phyloP scores from a whole-genome alignment of 805 yeast species.

The Candida broadrunensis region DNA sequence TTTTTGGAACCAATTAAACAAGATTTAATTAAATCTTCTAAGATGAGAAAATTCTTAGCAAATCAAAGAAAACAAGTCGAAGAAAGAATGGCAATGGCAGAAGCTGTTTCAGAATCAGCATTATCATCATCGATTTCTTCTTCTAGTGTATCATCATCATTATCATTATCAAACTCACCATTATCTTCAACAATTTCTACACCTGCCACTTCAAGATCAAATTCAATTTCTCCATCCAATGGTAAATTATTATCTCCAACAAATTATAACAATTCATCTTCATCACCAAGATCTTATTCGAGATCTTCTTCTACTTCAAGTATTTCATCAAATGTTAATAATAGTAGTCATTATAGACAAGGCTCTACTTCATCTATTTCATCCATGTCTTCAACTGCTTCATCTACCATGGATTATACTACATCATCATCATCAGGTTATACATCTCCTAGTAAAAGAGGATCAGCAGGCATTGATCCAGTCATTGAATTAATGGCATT shows the following conservation, averaged over 20 bases:
- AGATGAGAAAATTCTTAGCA: constrained; percentile 29
- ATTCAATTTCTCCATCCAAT: neutral
- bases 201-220: constrained; percentile 2
- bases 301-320: constrained; percentile 15
- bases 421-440: neutral
- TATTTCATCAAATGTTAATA: constrained; percentile 4
- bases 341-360: constrained; percentile 12
- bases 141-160: constrained; percentile 10
- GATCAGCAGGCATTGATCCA: constrained; percentile 23
- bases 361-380: constrained; percentile 15
- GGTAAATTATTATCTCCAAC: neutral
- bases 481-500: constrained; percentile 32
- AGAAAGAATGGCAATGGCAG: neutral
- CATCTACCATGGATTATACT: neutral
- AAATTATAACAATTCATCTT: neutral
- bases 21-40: constrained; percentile 29
- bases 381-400: constrained; percentile 10
- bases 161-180: constrained; percentile 12
- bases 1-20: constrained; percentile 53
- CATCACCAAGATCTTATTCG: constrained; percentile 5
- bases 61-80: constrained; percentile 15
- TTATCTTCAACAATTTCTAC: constrained; percentile 3
- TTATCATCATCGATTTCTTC: neutral
- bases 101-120: constrained; percentile 1
- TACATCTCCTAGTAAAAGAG: constrained; percentile 2